phyloP scores from a whole-genome alignment of 2,329 filamentous ascomycete genomes.

The Scortechinia acanthostroma region DNA sequence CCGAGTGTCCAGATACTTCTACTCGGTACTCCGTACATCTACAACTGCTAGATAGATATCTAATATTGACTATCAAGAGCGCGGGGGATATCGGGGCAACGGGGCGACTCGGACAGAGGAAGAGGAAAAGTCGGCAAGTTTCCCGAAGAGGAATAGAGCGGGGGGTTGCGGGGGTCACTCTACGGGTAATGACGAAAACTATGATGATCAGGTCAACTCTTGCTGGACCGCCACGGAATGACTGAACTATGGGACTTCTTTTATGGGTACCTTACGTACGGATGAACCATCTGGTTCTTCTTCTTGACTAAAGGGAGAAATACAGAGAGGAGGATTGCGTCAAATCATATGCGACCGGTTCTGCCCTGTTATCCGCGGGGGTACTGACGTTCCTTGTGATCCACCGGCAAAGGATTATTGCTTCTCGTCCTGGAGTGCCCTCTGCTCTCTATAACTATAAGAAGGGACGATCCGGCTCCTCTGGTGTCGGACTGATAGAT shows the following conservation, averaged over 20 bases:
- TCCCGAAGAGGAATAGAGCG: neutral
- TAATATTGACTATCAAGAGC: neutral
- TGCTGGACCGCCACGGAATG: neutral
- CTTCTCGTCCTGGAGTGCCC: no score
- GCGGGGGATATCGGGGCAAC: neutral
- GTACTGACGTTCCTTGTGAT: no score
- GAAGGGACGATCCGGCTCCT: no score
- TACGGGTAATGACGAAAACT: conserved; percentile 1
- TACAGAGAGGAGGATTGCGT: neutral
- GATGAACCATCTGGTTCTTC: no score
- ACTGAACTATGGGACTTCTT: neutral
- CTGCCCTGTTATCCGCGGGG: no score
- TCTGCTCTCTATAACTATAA: no score
- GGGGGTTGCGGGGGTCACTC: no score
- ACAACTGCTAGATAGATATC: neutral
- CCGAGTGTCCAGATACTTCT: no score
- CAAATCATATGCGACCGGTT: neutral
- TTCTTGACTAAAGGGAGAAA: neutral
- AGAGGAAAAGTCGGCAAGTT: neutral
- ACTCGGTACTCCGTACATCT: neutral
- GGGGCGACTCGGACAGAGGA: no score
- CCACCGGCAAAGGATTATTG: no score
- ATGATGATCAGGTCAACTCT: neutral
- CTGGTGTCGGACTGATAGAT: no score
- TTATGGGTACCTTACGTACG: no score